Evolutionary conservation across 495 filamentous ascomycete species (phyloP), one percentile per base, ranked within the genome.

Genomic region (Thozetella sp.): DNA sequence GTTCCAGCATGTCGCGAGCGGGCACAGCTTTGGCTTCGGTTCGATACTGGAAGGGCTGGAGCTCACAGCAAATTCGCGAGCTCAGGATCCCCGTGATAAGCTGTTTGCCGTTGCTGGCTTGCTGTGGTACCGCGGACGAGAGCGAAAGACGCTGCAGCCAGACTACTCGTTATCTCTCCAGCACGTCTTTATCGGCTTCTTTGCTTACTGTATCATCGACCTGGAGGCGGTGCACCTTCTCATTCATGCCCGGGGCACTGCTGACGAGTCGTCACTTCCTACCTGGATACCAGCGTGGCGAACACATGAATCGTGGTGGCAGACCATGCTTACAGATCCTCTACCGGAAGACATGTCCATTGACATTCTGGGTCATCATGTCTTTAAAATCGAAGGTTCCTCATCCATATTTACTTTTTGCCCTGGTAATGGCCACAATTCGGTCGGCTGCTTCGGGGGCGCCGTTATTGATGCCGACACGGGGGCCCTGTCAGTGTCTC

Each of bases 101-200:
- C 22, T 67, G 4, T 70, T 67, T 51, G 67, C 59, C 2, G 24
- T 70, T 13, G 43, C 67, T 2, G 27, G 56, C 25, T 54, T 70
- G 11, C 13, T 66, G 40, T 27, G 37, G 20, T 0, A 40, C 11
- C 22, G 34, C 13, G 40, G 23, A 12, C 10, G 25, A 13, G 20
- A 37, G 11, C 48, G 13, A 13, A 1, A 45, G n/a, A 6, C 57
- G 15, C 34, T 26, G 37, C 64, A 54, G 27, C 54, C 67, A 15
- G 56, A 70, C 43, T 70, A 70, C 53, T 61, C 65, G 3, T 17
- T 67, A 15, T 63, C 67, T 2, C 13, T 2, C 23, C 62, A 60
- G 45, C 67, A 67, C 22, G 26, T 59, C 26, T 66, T 53, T 48
- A 66, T 63, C 34, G 67, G 67, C 3, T 51, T 70, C 25, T 58